These are phyloP conservation scores for Sporothrix brasiliensis DNA, from an alignment of 2,329 filamentous ascomycete species.

Conservation along the genomic window DNA sequence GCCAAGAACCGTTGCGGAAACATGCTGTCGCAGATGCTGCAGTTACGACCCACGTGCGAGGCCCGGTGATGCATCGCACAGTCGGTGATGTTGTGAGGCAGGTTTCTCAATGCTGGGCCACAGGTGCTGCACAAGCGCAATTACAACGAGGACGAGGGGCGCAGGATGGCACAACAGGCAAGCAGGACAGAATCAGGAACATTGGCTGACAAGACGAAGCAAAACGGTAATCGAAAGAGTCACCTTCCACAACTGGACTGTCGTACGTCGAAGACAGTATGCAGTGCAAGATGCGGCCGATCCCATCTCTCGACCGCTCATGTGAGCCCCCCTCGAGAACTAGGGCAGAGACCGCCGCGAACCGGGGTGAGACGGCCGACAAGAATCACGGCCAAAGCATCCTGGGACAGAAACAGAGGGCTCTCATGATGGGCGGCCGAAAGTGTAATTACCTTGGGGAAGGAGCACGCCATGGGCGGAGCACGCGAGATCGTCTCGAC, in stretches of 20 bases:
- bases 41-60: not conserved
- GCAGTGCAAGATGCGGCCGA: not conserved
- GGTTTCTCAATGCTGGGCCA: not conserved
- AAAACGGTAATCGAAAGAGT: slow-evolving; percentile 11
- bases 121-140: slow-evolving; percentile 1
- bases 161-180: not conserved
- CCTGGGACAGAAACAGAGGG: not conserved
- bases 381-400: not conserved
- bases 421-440: not conserved
- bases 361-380: slow-evolving; percentile 3
- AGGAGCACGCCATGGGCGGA: not conserved
- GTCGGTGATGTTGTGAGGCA: not conserved
- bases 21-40: not conserved
- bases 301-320: slow-evolving; percentile 3
- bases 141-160: not conserved
- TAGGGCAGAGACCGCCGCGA: not conserved
- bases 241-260: slow-evolving; percentile 29
- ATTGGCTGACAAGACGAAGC: not conserved
- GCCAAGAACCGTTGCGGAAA: slow-evolving; percentile 9
- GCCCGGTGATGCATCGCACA: slow-evolving; percentile 7
- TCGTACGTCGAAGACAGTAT: slow-evolving; percentile 8
- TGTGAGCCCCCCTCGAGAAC: slow-evolving; percentile 2
- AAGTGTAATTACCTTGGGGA: not conserved
- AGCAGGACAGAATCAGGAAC: not conserved
- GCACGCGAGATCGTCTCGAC: not conserved